These are phyloP conservation scores for Secale cereale DNA, from an alignment of 176 grass and related monocot genomes.

Conservation along the genomic window DNA sequence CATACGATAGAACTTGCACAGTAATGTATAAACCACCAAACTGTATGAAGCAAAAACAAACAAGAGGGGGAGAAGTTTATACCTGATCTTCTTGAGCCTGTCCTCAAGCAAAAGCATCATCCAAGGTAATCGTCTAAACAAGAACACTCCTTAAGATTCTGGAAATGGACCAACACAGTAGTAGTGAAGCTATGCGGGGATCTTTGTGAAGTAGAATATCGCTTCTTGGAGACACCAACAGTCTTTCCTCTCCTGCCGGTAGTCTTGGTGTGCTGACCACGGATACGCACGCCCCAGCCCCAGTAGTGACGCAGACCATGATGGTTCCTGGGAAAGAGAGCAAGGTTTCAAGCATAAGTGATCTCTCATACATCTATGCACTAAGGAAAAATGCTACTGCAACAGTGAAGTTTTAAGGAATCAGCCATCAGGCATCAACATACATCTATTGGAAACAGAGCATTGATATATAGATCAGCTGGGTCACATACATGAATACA, in stretches of 20 bases:
- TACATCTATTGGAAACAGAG: background rate
- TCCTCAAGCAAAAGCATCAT: no score
- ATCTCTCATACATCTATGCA: background rate
- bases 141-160: no score
- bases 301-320: no score
- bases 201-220: conserved; percentile 36
- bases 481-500: no score
- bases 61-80: no score
- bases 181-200: background rate
- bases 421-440: background rate
- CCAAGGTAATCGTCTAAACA: no score
- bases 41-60: no score
- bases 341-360: background rate
- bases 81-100: no score
- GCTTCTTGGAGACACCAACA: conserved; percentile 96
- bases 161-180: no score
- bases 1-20: no score
- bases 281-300: conserved; percentile 90
- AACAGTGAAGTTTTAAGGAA: background rate
- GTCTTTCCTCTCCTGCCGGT: conserved; percentile 93
- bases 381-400: background rate
- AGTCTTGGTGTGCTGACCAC: conserved; percentile 95
- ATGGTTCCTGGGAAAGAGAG: conserved; percentile 62
- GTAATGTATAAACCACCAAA: no score
- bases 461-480: background rate